Base-by-base conservation (phyloP, 129 eudicot genomes). In the Glebionis coronaria region DNA sequence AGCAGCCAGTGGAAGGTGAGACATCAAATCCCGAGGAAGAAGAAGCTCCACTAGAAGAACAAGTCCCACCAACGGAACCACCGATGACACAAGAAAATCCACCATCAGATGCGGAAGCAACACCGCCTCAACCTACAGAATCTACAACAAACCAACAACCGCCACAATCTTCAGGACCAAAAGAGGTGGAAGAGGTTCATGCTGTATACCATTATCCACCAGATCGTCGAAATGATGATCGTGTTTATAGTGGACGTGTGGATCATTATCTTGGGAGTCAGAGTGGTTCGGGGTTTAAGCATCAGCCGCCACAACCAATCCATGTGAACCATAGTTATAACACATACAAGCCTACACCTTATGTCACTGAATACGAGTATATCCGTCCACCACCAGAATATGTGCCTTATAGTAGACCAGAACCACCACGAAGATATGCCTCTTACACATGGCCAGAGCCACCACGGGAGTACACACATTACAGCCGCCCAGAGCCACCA, bases 151-250 rank as follows among this genome's bases (percentile, higher is more conserved):
- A 61, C 67, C 77, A 65, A 9, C 79, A 75, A 28, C 80, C 70
- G 38, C 80, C 70, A 65, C 80, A 70, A 73, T 79, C 71, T 63
- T 18, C 67, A 0, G 27, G 61, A 49, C 79, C 80, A 6, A 80
- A 49, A 16, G 81, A 68, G 55, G 79, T 64, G n/a, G 95, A 83
- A 67, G 93, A 90, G 75, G 91, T 77, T 74, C 92, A 80, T 65
- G 90, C 79, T 9, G 74, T 77, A 70, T 73, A 88, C 56, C 96
- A 76, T 71, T 70, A 83, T 52, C 87, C 88, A 52, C 91, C 96
- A 3, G 85, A 85, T n/a, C 52, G 65, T 65, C 61, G 25, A 44
- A 31, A 73, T 12, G 29, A 56, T 56, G 78, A 27, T 23, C 82
- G 76, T 47, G 79, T 74, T 19, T 73, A 73, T 28, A 75, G 74